Percentiles rank a stretch among this genome's conserved stretches.
These are phyloP conservation scores for Nevesoporus exiguus DNA, from an alignment of 768 basidiomycete genomes.

Conservation along the genomic window DNA sequence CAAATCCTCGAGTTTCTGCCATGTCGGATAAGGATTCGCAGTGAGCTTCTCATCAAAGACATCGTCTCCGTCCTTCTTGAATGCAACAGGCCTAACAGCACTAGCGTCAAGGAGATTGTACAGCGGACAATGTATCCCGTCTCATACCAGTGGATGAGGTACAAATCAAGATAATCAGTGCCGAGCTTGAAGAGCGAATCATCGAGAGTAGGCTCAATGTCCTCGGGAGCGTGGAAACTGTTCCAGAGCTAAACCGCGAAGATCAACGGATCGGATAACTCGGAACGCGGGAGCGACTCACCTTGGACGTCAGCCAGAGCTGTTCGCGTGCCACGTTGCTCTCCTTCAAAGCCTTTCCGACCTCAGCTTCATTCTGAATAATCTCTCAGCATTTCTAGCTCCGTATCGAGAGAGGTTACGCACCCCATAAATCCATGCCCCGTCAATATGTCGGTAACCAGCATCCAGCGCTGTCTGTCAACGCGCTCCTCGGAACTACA, in stretches of 20 bases:
- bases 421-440: constrained; percentile 67
- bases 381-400: background rate
- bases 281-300: background rate
- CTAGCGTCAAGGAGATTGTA: background rate
- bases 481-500: background rate
- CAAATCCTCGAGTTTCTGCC: constrained; percentile 76
- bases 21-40: constrained; percentile 71
- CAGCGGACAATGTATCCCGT: background rate
- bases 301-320: constrained; percentile 67
- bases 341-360: constrained; percentile 57
- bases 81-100: constrained; percentile 57
- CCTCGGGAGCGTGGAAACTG: constrained; percentile 68
- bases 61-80: constrained; percentile 49
- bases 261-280: background rate
- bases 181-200: constrained; percentile 60
- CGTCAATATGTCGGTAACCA: constrained; percentile 73
- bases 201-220: constrained; percentile 64
- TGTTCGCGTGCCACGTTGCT: constrained; percentile 60
- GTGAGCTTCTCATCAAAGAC: constrained; percentile 55
- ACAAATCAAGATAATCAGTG: constrained; percentile 74
- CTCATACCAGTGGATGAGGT: constrained; percentile 72
- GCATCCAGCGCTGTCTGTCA: constrained; percentile 51
- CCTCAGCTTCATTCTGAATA: constrained; percentile 64
- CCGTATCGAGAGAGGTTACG: constrained; percentile 13
- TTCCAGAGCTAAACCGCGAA: constrained; percentile 58